phyloP scores from a whole-genome alignment of 768 basidiomycete species.

The Tylopilus rubrobrunneus region DNA sequence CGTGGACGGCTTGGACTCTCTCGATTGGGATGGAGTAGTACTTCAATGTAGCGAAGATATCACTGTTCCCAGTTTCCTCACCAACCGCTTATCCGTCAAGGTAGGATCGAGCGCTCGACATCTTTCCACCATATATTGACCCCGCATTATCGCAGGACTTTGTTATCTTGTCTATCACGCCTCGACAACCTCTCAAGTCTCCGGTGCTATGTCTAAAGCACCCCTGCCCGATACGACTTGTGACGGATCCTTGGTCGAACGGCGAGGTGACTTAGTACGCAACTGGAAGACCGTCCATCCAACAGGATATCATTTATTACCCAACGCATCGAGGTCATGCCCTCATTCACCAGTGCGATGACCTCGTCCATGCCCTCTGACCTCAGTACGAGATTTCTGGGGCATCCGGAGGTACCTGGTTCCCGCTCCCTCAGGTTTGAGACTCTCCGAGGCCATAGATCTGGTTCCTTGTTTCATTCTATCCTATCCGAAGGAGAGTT shows the following conservation, averaged over 20 bases:
- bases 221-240: constrained; percentile 51
- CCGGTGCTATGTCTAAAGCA: constrained; percentile 38
- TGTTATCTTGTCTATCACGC: constrained; percentile 46
- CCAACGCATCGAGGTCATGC: too few species aligned
- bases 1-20: constrained; percentile 33
- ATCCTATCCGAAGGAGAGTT: too few species aligned
- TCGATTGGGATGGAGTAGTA: constrained; percentile 64
- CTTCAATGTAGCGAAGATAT: constrained; percentile 37
- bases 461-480: too few species aligned
- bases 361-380: too few species aligned
- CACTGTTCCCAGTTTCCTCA: constrained; percentile 43
- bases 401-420: too few species aligned
- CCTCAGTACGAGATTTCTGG: too few species aligned
- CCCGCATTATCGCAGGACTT: constrained; percentile 45
- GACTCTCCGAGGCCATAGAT: too few species aligned
- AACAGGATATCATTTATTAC: too few species aligned
- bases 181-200: constrained; percentile 36
- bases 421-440: too few species aligned
- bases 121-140: not conserved
- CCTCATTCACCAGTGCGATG: too few species aligned
- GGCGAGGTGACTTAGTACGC: constrained; percentile 2
- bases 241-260: constrained; percentile 52
- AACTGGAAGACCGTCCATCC: not conserved
- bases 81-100: constrained; percentile 46
- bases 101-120: constrained; percentile 28